phyloP scores from a whole-genome alignment of 2,329 filamentous ascomycete species.

The Colletotrichum somersetense region DNA sequence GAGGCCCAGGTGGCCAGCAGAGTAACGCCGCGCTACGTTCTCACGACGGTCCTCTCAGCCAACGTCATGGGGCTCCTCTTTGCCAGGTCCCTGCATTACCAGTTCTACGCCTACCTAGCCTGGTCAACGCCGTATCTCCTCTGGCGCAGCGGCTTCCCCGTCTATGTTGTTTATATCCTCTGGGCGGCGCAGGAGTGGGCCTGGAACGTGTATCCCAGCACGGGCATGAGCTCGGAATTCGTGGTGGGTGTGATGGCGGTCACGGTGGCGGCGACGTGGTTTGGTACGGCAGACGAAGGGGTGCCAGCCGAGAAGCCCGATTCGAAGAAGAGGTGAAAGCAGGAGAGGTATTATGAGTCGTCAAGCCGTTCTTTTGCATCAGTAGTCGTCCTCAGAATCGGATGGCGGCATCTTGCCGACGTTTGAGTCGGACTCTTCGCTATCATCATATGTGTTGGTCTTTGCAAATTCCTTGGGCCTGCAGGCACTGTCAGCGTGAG shows the following conservation, averaged over 20 bases:
- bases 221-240: conserved; percentile 63
- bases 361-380: conserved; percentile 21
- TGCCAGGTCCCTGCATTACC: conserved; percentile 91
- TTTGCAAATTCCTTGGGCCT: conserved; percentile 87
- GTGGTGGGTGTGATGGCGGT: conserved; percentile 79
- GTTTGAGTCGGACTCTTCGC: conserved; percentile 81
- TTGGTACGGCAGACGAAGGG: conserved; percentile 63
- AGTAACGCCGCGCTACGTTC: conserved; percentile 78
- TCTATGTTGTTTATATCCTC: conserved; percentile 73
- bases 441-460: conserved; percentile 69
- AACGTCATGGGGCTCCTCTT: conserved; percentile 86
- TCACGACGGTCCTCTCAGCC: conserved; percentile 81
- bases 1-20: conserved; percentile 68
- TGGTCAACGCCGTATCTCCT: conserved; percentile 91
- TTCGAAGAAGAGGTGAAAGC: conserved; percentile 43
- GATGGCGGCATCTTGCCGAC: conserved; percentile 88
- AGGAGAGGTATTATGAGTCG: conserved; percentile 10
- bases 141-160: conserved; percentile 80
- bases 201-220: conserved; percentile 95
- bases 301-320: conserved; percentile 43
- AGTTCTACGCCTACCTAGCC: conserved; percentile 92
- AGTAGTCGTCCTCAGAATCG: conserved; percentile 77
- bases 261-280: conserved; percentile 74
- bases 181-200: conserved; percentile 90
- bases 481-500: conserved; percentile 28